These are phyloP conservation scores for Venturia asperata DNA, from an alignment of 2,329 filamentous ascomycete genomes.

Conservation along the genomic window DNA sequence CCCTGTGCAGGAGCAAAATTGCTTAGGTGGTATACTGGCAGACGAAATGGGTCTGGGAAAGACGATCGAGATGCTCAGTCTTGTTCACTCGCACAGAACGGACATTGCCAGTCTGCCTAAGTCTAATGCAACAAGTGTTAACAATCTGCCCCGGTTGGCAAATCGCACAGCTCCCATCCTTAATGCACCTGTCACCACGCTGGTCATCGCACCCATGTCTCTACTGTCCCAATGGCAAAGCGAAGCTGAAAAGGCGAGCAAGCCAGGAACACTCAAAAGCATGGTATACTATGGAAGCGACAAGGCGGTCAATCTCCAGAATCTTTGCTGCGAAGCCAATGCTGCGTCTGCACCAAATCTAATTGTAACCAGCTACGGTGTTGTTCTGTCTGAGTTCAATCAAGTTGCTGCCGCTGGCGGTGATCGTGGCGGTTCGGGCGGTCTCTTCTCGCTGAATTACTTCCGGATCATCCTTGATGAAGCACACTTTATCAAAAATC, in stretches of 20 bases:
- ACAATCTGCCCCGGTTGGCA: conserved; percentile 56
- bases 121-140: conserved; percentile 37
- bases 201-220: conserved; percentile 96
- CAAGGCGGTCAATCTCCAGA: conserved; percentile 70
- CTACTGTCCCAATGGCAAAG: conserved; percentile 95
- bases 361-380: conserved; percentile 91
- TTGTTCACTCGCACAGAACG: conserved; percentile 77
- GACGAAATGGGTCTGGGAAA: conserved; percentile 95
- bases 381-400: conserved; percentile 82
- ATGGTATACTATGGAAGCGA: conserved; percentile 90
- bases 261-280: conserved; percentile 70
- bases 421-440: conserved; percentile 54
- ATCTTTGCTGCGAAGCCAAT: conserved; percentile 69
- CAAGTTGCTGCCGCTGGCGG: conserved; percentile 55
- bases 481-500: conserved; percentile 84
- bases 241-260: conserved; percentile 85
- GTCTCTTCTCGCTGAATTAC: conserved; percentile 87
- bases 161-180: conserved; percentile 50
- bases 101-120: conserved; percentile 36
- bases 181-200: conserved; percentile 75
- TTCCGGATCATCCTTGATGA: conserved; percentile 95
- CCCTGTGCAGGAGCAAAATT: conserved; percentile 88
- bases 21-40: conserved; percentile 83
- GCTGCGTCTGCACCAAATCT: conserved; percentile 72
- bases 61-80: conserved; percentile 95